phyloP scores from a whole-genome alignment of 768 basidiomycete genomes.

The Mycena belliarum region DNA sequence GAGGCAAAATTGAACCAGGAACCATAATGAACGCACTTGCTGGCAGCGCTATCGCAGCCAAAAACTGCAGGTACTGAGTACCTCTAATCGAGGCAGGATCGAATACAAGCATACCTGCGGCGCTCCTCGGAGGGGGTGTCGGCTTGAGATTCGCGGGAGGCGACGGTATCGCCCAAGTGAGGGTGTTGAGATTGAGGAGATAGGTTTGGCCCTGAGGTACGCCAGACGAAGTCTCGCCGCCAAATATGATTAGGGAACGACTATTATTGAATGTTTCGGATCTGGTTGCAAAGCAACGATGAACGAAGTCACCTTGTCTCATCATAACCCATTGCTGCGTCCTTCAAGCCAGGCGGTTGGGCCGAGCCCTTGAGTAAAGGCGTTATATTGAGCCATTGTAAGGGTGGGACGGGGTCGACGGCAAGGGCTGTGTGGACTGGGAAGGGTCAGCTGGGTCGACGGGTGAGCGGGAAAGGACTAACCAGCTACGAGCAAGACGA shows the following conservation, averaged over 20 bases:
- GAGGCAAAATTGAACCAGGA: constrained; percentile 14
- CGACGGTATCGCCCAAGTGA: constrained; percentile 60
- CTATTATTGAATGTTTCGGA: constrained; percentile 35
- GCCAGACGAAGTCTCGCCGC: constrained; percentile 70
- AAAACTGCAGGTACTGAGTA: background rate
- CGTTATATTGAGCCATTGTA: constrained; percentile 79
- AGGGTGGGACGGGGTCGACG: constrained; percentile 56
- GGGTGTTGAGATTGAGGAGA: constrained; percentile 64
- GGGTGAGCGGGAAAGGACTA: constrained; percentile 15
- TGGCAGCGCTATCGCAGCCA: constrained; percentile 75
- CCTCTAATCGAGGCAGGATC: background rate
- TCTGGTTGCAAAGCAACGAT: constrained; percentile 1
- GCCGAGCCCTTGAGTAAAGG: constrained; percentile 52
- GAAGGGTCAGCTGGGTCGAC: constrained; percentile 29
- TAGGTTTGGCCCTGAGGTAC: constrained; percentile 65
- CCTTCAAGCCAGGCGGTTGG: constrained; percentile 63
- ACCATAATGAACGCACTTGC: constrained; percentile 62
- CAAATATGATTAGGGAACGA: constrained; percentile 69
- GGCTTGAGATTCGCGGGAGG: constrained; percentile 49
- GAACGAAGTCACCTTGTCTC: constrained; percentile 38
- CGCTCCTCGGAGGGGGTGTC: constrained; percentile 63
- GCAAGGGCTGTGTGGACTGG: constrained; percentile 45
- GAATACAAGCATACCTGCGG: constrained; percentile 33
- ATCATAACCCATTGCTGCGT: constrained; percentile 69
- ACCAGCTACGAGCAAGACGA: background rate